A percentile compares a stretch with the other conserved stretches of the same genome.
These are phyloP conservation scores for Cryptococcus wingfieldii DNA, from an alignment of 1,284 basidiomycete genomes.

Conservation along the genomic window DNA sequence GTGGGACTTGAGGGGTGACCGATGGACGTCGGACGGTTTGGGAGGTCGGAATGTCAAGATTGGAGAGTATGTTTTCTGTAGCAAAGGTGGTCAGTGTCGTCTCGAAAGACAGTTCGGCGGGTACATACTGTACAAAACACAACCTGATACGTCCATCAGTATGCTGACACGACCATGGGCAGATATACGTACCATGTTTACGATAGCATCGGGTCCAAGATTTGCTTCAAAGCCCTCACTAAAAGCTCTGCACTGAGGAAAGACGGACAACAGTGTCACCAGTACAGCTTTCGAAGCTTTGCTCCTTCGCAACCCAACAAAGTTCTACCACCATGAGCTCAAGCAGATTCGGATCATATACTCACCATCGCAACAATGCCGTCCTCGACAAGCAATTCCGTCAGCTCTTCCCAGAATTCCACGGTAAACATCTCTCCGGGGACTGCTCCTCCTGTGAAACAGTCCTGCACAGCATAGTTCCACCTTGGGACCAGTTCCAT, in stretches of 20 bases:
- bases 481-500: conserved; percentile 48
- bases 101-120: neutral
- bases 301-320: conserved; percentile 64
- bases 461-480: conserved; percentile 81
- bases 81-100: conserved; percentile 3
- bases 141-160: conserved; percentile 54
- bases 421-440: conserved; percentile 74
- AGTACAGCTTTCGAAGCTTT: conserved; percentile 63
- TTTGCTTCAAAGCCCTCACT: conserved; percentile 57
- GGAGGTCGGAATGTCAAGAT: conserved; percentile 64
- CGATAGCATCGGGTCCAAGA: conserved; percentile 57
- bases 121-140: conserved; percentile 62
- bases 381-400: conserved; percentile 60
- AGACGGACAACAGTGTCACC: conserved; percentile 62
- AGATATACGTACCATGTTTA: conserved; percentile 62
- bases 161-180: neutral
- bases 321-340: conserved; percentile 54
- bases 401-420: conserved; percentile 74
- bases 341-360: conserved; percentile 21
- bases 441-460: conserved; percentile 82
- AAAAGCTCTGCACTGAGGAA: conserved; percentile 73
- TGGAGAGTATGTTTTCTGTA: conserved; percentile 50
- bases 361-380: conserved; percentile 75
- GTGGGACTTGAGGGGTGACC: conserved; percentile 31
- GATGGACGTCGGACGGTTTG: conserved; percentile 24